These are phyloP conservation scores for Tulasnella calospora DNA, from an alignment of 768 basidiomycete genomes.

Conservation along the genomic window DNA sequence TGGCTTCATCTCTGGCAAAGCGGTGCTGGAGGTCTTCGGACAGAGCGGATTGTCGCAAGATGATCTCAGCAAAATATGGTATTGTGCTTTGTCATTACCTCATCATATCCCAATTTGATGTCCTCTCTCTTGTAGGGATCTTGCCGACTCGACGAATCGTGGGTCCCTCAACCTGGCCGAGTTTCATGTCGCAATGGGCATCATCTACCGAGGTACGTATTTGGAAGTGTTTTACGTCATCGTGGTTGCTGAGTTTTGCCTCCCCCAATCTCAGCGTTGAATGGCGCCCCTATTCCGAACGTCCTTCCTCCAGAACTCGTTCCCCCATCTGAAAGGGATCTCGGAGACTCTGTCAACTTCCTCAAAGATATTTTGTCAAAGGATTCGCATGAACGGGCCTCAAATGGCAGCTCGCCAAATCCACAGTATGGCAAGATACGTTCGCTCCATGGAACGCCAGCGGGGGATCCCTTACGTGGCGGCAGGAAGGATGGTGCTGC, in stretches of 20 bases:
- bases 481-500: slow-evolving; percentile 82
- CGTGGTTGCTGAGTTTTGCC: not conserved
- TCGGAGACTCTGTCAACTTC: slow-evolving; percentile 83
- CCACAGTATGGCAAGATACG: slow-evolving; percentile 62
- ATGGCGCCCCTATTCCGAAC: slow-evolving; percentile 87
- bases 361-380: slow-evolving; percentile 82
- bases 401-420: slow-evolving; percentile 51
- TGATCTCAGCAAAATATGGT: slow-evolving; percentile 93
- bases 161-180: slow-evolving; percentile 94
- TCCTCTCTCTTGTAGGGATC: slow-evolving; percentile 52
- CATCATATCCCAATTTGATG: not conserved
- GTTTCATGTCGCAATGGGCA: slow-evolving; percentile 97
- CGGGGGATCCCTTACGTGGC: slow-evolving; percentile 45
- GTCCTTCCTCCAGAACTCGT: slow-evolving; percentile 81
- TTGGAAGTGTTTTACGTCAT: not conserved
- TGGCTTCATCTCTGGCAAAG: slow-evolving; percentile 81
- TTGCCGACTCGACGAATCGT: slow-evolving; percentile 88
- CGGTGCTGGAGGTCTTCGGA: slow-evolving; percentile 88
- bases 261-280: slow-evolving; percentile 56
- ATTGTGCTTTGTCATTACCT: slow-evolving; percentile 34
- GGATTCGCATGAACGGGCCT: slow-evolving; percentile 62
- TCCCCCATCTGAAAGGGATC: slow-evolving; percentile 85
- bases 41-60: slow-evolving; percentile 85
- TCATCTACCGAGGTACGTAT: slow-evolving; percentile 88
- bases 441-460: slow-evolving; percentile 52